Base-by-base conservation (phyloP, 2,329 filamentous ascomycete genomes). In the Chrysoporthe deuterocubensis region DNA sequence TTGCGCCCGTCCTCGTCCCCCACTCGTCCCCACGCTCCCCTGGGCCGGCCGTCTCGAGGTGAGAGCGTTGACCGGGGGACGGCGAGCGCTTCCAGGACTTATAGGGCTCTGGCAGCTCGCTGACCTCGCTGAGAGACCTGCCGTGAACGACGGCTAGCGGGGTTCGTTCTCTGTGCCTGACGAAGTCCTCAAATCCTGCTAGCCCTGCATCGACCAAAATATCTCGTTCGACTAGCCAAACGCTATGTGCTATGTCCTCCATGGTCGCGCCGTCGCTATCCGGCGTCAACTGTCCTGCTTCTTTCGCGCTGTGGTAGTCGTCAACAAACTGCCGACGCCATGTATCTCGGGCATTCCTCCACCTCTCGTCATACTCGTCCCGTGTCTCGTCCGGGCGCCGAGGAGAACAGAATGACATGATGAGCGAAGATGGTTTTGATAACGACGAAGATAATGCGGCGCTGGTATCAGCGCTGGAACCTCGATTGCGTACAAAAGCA, bases 41-140 rank as follows among this genome's bases (percentile, higher is more conserved):
- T 32, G 3, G 9, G 42, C 34, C 8, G 26, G 11, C 6, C 16
- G 16, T 16, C 16, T 48, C 44, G 44, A 6, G 16, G 44, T 4
- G 44, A 16, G 16, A 16, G 43, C 43, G 43, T 46, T 26, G 26
- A 26, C 26, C 26, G 26, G 26, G 26, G 26, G 26, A 26, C 14
- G 43, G 14, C 18, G 43, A 13, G 26, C 26, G 26, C 26, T 26
- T 26, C 11, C 11, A 46, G 46, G 32, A 50, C 44, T 34, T 13
- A 26, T 26, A 26, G 59, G 59, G 59, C 59, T 9, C 21, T 2
- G 59, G 59, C 21, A 37, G 26, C 34, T 44, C 50, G 48, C 32
- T 50, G 62, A 54, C 26, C 32, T 64, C 50, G 62, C 62, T 64
- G 7, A 64, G 62, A 50, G 62, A 64, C 43, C 37, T 64, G 34